Percentiles rank a stretch among this genome's conserved stretches.
phyloP scores from a whole-genome alignment of 1,139 yeast species.

The Lodderomyces orthopsilosis region DNA sequence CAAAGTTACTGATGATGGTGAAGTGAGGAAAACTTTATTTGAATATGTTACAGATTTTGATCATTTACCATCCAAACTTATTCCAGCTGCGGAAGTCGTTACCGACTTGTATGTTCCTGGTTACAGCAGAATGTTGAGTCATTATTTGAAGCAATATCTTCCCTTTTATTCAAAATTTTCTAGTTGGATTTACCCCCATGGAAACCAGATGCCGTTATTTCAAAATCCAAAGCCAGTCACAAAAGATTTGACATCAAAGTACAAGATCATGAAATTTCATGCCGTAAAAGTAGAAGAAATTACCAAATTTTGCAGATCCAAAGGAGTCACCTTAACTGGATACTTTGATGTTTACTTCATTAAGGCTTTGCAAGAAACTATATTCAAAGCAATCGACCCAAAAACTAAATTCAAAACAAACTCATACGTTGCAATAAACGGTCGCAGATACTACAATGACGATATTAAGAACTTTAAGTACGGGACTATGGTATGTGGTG shows the following conservation, averaged over 20 bases:
- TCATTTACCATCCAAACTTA: constrained; percentile 11
- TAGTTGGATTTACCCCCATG: constrained; percentile 7
- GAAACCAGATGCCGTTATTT: constrained; percentile 13
- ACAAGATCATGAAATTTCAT: constrained; percentile 17
- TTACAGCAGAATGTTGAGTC: constrained; percentile 4
- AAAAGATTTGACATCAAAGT: constrained; percentile 14
- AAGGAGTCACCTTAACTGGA: constrained; percentile 28
- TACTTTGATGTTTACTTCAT: constrained; percentile 21
- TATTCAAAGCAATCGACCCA: constrained; percentile 16
- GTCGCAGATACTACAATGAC: constrained; percentile 26
- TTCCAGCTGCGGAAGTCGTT: constrained; percentile 12
- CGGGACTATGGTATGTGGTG: constrained; percentile 22
- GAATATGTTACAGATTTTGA: constrained; percentile 12
- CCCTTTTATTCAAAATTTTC: constrained; percentile 10
- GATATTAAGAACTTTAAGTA: constrained; percentile 17
- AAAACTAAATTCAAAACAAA: constrained; percentile 14
- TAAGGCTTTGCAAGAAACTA: constrained; percentile 23
- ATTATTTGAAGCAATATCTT: constrained; percentile 9
- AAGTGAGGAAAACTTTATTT: constrained; percentile 10
- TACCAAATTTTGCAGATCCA: constrained; percentile 16
- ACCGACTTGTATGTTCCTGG: constrained; percentile 16
- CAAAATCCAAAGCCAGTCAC: constrained; percentile 14
- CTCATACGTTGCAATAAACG: constrained; percentile 23
- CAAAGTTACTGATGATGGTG: constrained; percentile 7
- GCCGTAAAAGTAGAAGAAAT: constrained; percentile 14